Base-by-base conservation (phyloP, 1,284 basidiomycete species). In the Trichosporon faecale region DNA sequence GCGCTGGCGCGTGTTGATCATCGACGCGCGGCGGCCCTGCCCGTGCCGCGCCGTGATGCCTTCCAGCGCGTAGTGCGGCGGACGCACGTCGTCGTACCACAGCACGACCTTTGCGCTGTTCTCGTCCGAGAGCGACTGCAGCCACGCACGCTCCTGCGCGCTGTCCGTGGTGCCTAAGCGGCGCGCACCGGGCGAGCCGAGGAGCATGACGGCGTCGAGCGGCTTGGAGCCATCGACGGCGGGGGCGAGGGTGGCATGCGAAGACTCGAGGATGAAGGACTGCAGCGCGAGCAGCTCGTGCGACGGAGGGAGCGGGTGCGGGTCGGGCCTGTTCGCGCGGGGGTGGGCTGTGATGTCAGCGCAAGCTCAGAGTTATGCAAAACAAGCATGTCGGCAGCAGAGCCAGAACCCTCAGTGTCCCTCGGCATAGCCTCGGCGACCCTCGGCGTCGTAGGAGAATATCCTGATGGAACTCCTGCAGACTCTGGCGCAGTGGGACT, bases 241-340 rank as follows among this genome's bases (percentile, higher is more conserved):
- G 2, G 66, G n/a, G 0, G 78, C 75, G n/a, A 84, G 76, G 18
- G 74, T 40, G 70, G 82, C 76, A 68, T 77, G 76, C 7, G 72
- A 69, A 2, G 76, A 76, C 60, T 80, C 75, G 23, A 82, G 73
- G 37, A 83, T 72, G 71, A 80, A 83, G 0, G 80, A 80, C 71
- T 83, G 82, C 9, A 84, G 75, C 2, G 82, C 83, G 14, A 84
- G 76, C 2, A 84, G 76, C 70, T 84, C 82, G 74, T 83, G 81
- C 1, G 78, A 68, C 0, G 68, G 27, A 1, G 82, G 80, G 6
- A 82, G 70, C 4, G 80, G 77, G 66, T 76, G 78, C 18, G 75
- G 23, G 14, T 73, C 70, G 3, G 79, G 78, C 33, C 73, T 73
- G 52, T 72, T 46, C 9, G 70, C 64, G 1, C 68, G 68, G 2